phyloP scores from a whole-genome alignment of 2,329 filamentous ascomycete species.

The Chalaropsis ovoidea region DNA sequence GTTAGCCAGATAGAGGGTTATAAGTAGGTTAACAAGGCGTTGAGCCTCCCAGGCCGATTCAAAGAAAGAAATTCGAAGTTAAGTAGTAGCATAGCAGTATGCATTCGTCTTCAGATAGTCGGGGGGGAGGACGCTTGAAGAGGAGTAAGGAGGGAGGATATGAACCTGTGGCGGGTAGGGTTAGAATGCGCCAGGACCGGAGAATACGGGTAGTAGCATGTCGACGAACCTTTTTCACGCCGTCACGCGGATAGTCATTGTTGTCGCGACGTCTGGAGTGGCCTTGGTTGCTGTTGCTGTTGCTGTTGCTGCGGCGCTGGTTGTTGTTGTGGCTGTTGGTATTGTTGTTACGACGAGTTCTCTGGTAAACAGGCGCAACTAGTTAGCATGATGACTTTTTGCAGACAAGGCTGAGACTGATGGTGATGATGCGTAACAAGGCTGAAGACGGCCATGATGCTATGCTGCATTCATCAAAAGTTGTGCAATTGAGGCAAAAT shows the following conservation, averaged over 20 bases:
- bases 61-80: conserved; percentile 13
- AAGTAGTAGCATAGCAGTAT: conserved; percentile 7
- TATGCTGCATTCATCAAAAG: not conserved
- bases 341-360: conserved; percentile 20
- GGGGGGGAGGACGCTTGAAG: conserved; percentile 7
- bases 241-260: conserved; percentile 31
- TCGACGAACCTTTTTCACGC: conserved; percentile 70
- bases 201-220: not conserved
- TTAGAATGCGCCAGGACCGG: not conserved
- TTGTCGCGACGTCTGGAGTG: conserved; percentile 24
- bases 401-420: conserved; percentile 1
- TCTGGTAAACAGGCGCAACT: conserved; percentile 1
- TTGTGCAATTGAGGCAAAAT: not conserved
- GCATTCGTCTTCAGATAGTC: conserved; percentile 11
- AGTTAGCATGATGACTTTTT: not conserved
- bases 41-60: conserved; percentile 7
- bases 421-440: conserved; percentile 6
- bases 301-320: conserved; percentile 11
- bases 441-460: conserved; percentile 13
- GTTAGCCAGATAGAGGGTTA: conserved; percentile 18
- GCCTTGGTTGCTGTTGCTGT: conserved; percentile 6
- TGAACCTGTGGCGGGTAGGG: conserved; percentile 19
- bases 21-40: conserved; percentile 13
- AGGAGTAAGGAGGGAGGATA: conserved; percentile 20
- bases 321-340: conserved; percentile 1